Conservation (phyloP, 352 stramenopile species). For the Elongisporangium undulatum region DNA sequence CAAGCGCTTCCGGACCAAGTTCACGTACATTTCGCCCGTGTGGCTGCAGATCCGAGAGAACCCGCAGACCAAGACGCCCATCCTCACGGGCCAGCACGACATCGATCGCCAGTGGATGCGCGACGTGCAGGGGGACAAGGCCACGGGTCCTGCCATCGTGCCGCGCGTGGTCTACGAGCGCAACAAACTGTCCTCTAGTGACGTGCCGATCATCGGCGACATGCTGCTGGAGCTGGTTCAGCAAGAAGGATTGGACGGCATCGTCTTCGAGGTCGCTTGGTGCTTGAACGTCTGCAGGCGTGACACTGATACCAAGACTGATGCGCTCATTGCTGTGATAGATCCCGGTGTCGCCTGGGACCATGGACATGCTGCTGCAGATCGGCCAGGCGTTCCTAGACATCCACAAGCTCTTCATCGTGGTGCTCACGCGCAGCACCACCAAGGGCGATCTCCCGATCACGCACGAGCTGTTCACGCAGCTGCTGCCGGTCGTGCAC, state of each 20-base stretch:
- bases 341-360: constrained; percentile 56
- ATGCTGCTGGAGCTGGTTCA: constrained; percentile 35
- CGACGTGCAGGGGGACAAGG: constrained; percentile 18
- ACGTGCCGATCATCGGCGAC: constrained; percentile 52
- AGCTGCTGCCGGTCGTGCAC: constrained; percentile 59
- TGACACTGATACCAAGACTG: not conserved
- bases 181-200: constrained; percentile 41
- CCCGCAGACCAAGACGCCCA: constrained; percentile 24
- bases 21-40: constrained; percentile 75
- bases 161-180: constrained; percentile 79
- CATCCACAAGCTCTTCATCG: constrained; percentile 48
- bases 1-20: constrained; percentile 65
- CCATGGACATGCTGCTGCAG: constrained; percentile 54
- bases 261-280: constrained; percentile 53
- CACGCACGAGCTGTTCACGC: constrained; percentile 45
- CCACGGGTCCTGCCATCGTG: constrained; percentile 40
- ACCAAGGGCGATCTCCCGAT: constrained; percentile 52
- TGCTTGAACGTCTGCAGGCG: not conserved
- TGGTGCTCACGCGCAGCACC: constrained; percentile 57
- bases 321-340: constrained; percentile 1
- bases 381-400: constrained; percentile 46
- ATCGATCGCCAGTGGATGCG: constrained; percentile 58
- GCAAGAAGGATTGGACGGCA: constrained; percentile 52
- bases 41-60: constrained; percentile 79
- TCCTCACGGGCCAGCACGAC: constrained; percentile 68